Evolutionary conservation across 345 rosid species (phyloP), one percentile per base, ranked within the genome.

Genomic region (Rhizophora mangle): DNA sequence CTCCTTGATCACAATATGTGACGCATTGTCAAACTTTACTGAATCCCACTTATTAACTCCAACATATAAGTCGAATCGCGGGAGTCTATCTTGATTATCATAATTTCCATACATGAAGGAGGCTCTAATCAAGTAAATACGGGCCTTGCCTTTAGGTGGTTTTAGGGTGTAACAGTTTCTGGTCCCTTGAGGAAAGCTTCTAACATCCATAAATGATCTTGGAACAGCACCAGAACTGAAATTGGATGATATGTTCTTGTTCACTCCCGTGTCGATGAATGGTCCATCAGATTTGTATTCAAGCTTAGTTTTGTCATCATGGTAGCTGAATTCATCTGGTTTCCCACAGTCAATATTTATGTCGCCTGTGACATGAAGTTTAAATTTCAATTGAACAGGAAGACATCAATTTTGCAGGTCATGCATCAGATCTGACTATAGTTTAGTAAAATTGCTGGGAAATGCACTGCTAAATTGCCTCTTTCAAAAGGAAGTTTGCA

Each of bases 51-150:
- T 5, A 26, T 76, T 76, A n/a, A 77, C 74, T 62, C 81, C 79
- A 13, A 77, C 29, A 13, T 63, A 70, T 2, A 80, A 22, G 52
- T 54, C 53, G 56, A 80, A 80, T 11, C 60, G 52, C 0, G 83
- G 83, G 27, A 64, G 27, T 52, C 7, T 34, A 62, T 74, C 26
- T 15, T 6, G 57, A 13, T 56, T 52, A 71, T 80, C 83, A 26
- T 70, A 80, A 47, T 80, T 68, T 29, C 83, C 81, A 43, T 80
- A 80, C 80, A 80, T 65, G 76, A 80, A 80, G 19, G 64, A 49
- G 60, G 79, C 81, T 59, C 81, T 70, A 18, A 74, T 67, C 52
- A 76, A 60, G 76, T 73, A 80, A 62, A 61, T 61, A 9, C 59
- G 68, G 29, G n/a, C 63, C 46, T 36, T 70, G 36, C 83, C 79